Percentiles rank a stretch among this genome's conserved stretches.
phyloP scores from a whole-genome alignment of 164 flowering plant genomes.

The Piper betle region DNA sequence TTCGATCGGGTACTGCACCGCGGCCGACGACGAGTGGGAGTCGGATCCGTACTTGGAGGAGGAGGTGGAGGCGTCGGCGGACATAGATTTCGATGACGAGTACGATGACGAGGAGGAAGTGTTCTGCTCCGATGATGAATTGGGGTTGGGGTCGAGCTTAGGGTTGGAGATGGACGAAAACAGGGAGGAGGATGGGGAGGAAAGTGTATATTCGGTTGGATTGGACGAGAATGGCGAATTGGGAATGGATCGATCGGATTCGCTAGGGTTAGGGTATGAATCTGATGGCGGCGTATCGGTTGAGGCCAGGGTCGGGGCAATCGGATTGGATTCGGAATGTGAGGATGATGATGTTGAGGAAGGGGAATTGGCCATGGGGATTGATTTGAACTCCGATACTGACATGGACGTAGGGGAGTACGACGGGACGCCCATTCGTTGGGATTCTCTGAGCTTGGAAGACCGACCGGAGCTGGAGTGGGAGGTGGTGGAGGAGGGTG shows the following conservation, averaged over 20 bases:
- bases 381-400: conserved; percentile 19
- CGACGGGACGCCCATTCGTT: conserved; percentile 29
- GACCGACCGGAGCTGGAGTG: conserved; percentile 69
- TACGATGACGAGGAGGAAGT: neutral
- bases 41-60: too few species aligned
- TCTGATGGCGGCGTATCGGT: conserved; percentile 9
- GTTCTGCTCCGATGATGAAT: conserved; percentile 16
- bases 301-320: conserved; percentile 14
- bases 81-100: too few species aligned
- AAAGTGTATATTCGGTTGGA: too few species aligned
- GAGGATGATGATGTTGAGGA: conserved; percentile 22
- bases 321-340: conserved; percentile 34
- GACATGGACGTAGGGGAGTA: conserved; percentile 24
- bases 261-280: conserved; percentile 24
- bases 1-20: conserved; percentile 7
- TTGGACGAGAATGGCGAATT: neutral
- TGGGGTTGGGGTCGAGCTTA: conserved; percentile 5
- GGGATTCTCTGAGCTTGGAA: conserved; percentile 61
- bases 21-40: conserved; percentile 9
- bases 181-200: neutral
- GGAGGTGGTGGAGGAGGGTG: conserved; percentile 60
- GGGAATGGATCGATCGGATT: neutral
- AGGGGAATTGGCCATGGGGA: conserved; percentile 6
- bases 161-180: conserved; percentile 13
- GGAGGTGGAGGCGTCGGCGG: too few species aligned